phyloP scores from a whole-genome alignment of 2,329 filamentous ascomycete species.

The Penicillium psychrosexuale region DNA sequence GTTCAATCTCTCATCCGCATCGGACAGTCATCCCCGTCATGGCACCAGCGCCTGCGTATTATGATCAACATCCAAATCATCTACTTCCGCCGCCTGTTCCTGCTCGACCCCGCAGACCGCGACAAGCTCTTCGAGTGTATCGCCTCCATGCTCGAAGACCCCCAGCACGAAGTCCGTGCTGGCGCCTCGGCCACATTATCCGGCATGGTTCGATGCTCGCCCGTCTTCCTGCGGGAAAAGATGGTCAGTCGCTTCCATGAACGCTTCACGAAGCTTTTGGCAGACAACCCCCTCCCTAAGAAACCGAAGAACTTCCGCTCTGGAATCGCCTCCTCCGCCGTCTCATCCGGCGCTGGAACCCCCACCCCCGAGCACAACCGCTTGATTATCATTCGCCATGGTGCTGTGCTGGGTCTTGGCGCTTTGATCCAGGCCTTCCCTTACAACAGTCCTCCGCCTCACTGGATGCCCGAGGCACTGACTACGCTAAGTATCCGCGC shows the following conservation, averaged over 20 bases:
- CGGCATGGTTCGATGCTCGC: conserved; percentile 97
- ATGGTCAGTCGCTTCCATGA: conserved; percentile 73
- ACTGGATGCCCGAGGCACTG: conserved; percentile 90
- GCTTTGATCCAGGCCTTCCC: conserved; percentile 93
- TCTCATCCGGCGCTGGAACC: conserved; percentile 46
- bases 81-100: conserved; percentile 93
- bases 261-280: conserved; percentile 75
- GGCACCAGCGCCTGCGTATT: conserved; percentile 92
- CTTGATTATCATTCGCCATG: conserved; percentile 78
- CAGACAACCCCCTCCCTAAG: conserved; percentile 83
- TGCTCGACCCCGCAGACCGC: conserved; percentile 72
- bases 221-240: conserved; percentile 70
- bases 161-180: conserved; percentile 88
- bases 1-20: conserved; percentile 84
- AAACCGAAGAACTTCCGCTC: conserved; percentile 41
- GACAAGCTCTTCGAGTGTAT: conserved; percentile 83
- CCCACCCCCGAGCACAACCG: conserved; percentile 60
- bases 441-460: conserved; percentile 85
- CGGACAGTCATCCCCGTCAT: conserved; percentile 76
- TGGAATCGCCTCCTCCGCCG: conserved; percentile 38
- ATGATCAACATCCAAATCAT: conserved; percentile 98
- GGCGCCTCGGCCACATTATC: conserved; percentile 90
- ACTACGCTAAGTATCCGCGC: conserved; percentile 80
- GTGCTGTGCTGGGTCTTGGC: conserved; percentile 85
- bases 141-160: conserved; percentile 89